Evolutionary conservation across 164 flowering plant species (phyloP).

Genomic region (Chloranthus sessilifolius): DNA sequence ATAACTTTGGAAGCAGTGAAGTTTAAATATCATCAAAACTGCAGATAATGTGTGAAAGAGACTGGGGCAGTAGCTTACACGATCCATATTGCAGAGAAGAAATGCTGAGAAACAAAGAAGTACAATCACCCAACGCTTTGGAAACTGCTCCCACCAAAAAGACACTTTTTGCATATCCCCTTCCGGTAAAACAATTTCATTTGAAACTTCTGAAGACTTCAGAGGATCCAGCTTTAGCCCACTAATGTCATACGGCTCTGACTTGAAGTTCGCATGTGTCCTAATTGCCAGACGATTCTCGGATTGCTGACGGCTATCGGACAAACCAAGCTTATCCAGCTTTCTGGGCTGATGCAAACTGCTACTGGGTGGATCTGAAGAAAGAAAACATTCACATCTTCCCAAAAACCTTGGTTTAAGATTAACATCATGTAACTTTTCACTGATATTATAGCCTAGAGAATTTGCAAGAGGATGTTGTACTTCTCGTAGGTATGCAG

Average conservation of each 20-base stretch:
- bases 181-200: constrained; percentile 44
- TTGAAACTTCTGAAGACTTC: constrained; percentile 35
- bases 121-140: constrained; percentile 95
- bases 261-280: constrained; percentile 51
- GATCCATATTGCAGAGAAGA: constrained; percentile 97
- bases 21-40: not conserved
- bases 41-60: too few relatives aligned
- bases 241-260: constrained; percentile 62
- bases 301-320: constrained; percentile 18
- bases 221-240: constrained; percentile 42
- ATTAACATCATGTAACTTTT: constrained; percentile 11
- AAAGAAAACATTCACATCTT: constrained; percentile 29
- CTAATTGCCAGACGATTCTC: constrained; percentile 29
- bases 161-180: constrained; percentile 28
- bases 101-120: constrained; percentile 87
- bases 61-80: constrained; percentile 45
- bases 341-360: constrained; percentile 28
- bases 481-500: constrained; percentile 13
- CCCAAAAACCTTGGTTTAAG: constrained; percentile 23
- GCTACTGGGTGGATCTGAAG: constrained; percentile 20
- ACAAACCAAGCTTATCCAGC: constrained; percentile 26
- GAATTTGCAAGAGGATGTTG: constrained; percentile 18
- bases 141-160: constrained; percentile 73
- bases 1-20: too few relatives aligned
- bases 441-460: constrained; percentile 12